Percentiles rank a stretch among this genome's conserved stretches.
phyloP scores from a whole-genome alignment of 1,139 yeast species.

The Casaregolazyma lundiana region DNA sequence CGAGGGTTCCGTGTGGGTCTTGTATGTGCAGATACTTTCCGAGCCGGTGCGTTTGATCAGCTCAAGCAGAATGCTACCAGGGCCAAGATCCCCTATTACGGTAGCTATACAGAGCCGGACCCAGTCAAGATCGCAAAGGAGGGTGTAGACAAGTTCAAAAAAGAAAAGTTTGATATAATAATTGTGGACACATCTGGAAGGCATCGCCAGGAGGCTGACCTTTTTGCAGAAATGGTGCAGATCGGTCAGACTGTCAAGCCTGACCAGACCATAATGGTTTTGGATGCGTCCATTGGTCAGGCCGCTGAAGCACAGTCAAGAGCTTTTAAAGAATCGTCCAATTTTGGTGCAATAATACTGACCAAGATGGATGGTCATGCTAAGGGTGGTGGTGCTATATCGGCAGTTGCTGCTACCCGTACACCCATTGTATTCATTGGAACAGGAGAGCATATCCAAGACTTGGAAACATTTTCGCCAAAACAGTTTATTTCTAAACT shows the following conservation, averaged over 20 bases:
- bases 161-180: slow-evolving; percentile 86
- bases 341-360: slow-evolving; percentile 91
- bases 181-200: slow-evolving; percentile 98
- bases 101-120: slow-evolving; percentile 92
- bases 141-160: slow-evolving; percentile 88
- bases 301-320: slow-evolving; percentile 94
- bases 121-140: slow-evolving; percentile 89
- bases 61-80: slow-evolving; percentile 95
- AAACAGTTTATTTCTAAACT: slow-evolving; percentile 82
- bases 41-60: slow-evolving; percentile 99
- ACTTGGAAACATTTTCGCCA: slow-evolving; percentile 88
- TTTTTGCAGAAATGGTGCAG: slow-evolving; percentile 92
- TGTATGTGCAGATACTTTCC: slow-evolving; percentile 97
- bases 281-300: slow-evolving; percentile 97
- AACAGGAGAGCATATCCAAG: slow-evolving; percentile 96
- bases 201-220: slow-evolving; percentile 89
- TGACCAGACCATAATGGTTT: slow-evolving; percentile 92
- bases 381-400: slow-evolving; percentile 98
- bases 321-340: slow-evolving; percentile 89
- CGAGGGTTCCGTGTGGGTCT: slow-evolving; percentile 92
- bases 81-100: slow-evolving; percentile 90
- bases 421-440: slow-evolving; percentile 97
- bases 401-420: slow-evolving; percentile 95
- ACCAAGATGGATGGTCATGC: slow-evolving; percentile 99
- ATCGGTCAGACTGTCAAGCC: slow-evolving; percentile 84